Evolutionary conservation across 1,284 basidiomycete genomes (phyloP).

Genomic region (Leccinum subrobustum): DNA sequence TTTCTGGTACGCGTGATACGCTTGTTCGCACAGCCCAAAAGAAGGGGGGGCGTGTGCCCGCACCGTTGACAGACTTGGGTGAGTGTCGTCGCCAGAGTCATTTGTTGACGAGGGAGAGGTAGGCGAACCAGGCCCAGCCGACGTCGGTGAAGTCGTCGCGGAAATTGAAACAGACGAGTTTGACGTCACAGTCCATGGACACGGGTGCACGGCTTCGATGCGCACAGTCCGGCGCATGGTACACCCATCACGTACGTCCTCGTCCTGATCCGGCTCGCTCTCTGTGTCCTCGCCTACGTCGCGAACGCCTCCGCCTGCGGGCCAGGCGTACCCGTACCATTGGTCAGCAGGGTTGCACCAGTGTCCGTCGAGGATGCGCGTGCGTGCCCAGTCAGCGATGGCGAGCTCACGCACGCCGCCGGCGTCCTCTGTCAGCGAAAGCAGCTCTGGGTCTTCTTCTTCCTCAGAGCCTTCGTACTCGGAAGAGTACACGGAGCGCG

Average conservation of each 20-base stretch:
- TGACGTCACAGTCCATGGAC: constrained; percentile 52
- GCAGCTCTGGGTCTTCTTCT: constrained; percentile 59
- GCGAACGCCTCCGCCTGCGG: constrained; percentile 35
- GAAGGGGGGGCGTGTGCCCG: constrained; percentile 52
- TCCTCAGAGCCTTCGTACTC: constrained; percentile 52
- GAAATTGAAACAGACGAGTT: constrained; percentile 11
- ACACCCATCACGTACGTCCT: constrained; percentile 21
- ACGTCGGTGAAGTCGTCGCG: constrained; percentile 18
- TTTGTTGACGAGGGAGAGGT: constrained; percentile 15
- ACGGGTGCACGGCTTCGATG: constrained; percentile 60
- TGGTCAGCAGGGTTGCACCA: constrained; percentile 73
- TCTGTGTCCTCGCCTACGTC: constrained; percentile 34
- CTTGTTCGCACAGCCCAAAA: constrained; percentile 54
- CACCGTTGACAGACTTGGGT: constrained; percentile 49
- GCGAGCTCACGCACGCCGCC: constrained; percentile 62
- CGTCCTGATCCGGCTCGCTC: constrained; percentile 27
- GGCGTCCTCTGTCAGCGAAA: constrained; percentile 59
- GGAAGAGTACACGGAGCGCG: constrained; percentile 32
- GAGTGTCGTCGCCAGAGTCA: constrained; percentile 35
- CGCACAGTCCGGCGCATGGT: constrained; percentile 35
- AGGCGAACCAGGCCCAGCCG: constrained; percentile 10
- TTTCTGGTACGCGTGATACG: constrained; percentile 53
- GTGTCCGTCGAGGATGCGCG: constrained; percentile 66
- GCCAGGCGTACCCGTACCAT: constrained; percentile 49
- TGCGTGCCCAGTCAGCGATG: constrained; percentile 69